A percentile compares a stretch with the other conserved stretches of the same genome.
phyloP scores from a whole-genome alignment of 1,139 yeast genomes.

The Saccharomyces hybrid region DNA sequence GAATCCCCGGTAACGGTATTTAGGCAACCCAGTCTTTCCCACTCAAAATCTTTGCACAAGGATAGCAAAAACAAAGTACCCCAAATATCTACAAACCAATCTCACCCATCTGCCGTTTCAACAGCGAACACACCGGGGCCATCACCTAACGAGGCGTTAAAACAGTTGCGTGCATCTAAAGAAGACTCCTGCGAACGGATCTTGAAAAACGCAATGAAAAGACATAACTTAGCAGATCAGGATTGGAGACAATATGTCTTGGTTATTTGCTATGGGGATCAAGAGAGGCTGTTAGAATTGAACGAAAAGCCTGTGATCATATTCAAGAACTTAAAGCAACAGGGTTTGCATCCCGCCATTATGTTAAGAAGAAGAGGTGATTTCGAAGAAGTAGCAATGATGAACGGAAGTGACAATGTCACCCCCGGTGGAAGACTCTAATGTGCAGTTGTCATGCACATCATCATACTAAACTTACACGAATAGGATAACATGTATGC shows the following conservation, averaged over 20 bases:
- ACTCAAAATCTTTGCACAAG: background rate
- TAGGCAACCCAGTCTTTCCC: background rate
- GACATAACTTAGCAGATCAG: constrained; percentile 69
- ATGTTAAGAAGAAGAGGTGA: constrained; percentile 82
- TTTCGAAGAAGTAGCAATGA: constrained; percentile 27
- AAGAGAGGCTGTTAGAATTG: constrained; percentile 73
- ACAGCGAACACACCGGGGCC: constrained; percentile 9
- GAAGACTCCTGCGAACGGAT: constrained; percentile 91
- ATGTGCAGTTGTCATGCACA: background rate
- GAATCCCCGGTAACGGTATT: constrained; percentile 1
- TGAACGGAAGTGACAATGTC: constrained; percentile 8
- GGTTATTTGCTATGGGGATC: constrained; percentile 85
- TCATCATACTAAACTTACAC: too few species aligned
- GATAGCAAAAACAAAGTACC: background rate
- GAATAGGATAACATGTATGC: background rate
- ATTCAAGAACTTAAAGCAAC: constrained; percentile 80
- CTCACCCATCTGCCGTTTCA: constrained; percentile 6
- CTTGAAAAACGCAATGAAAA: constrained; percentile 79
- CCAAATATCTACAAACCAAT: background rate
- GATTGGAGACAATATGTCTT: constrained; percentile 89
- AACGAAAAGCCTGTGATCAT: constrained; percentile 85
- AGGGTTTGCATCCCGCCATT: constrained; percentile 85
- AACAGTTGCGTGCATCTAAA: constrained; percentile 77
- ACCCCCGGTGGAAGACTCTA: constrained; percentile 30
- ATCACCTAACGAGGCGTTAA: constrained; percentile 55